These are phyloP conservation scores for Macrolepiota albuminosa DNA, from an alignment of 768 basidiomycete species.

Conservation along the genomic window DNA sequence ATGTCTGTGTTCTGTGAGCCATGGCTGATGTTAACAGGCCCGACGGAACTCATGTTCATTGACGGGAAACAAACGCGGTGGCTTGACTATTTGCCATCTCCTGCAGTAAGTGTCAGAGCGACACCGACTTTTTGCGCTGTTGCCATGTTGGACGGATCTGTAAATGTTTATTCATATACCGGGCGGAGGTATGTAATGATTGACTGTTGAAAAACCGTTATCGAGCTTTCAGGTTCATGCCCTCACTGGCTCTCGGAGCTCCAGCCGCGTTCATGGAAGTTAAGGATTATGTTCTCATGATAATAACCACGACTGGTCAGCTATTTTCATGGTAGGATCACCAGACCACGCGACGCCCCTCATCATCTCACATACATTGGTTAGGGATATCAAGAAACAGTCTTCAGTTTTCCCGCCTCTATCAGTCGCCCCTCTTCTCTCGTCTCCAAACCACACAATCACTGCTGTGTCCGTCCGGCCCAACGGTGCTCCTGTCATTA, in stretches of 20 bases:
- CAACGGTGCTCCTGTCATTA: slow-evolving; percentile 76
- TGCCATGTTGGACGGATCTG: slow-evolving; percentile 69
- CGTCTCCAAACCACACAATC: slow-evolving; percentile 56
- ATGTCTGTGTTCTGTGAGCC: neutral
- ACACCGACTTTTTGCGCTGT: slow-evolving; percentile 69
- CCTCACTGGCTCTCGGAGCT: slow-evolving; percentile 67
- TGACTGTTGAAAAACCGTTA: neutral
- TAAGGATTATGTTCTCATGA: slow-evolving; percentile 57
- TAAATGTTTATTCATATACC: slow-evolving; percentile 81
- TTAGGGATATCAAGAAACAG: slow-evolving; percentile 74
- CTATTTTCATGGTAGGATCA: slow-evolving; percentile 68
- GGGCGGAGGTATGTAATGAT: slow-evolving; percentile 62
- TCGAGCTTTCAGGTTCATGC: slow-evolving; percentile 55
- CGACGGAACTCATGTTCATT: slow-evolving; percentile 62
- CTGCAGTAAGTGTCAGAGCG: slow-evolving; percentile 62
- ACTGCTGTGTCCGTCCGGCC: slow-evolving; percentile 63
- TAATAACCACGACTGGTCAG: slow-evolving; percentile 67
- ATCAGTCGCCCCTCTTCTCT: slow-evolving; percentile 57
- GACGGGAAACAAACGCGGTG: slow-evolving; percentile 73
- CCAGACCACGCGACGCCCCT: neutral
- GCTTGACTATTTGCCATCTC: slow-evolving; percentile 82
- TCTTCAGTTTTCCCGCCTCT: slow-evolving; percentile 60
- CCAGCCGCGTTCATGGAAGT: slow-evolving; percentile 68
- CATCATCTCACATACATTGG: slow-evolving; percentile 1
- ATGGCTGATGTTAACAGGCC: slow-evolving; percentile 30